Base-by-base conservation (phyloP, 1,284 basidiomycete species). In the Pascua sp. region DNA sequence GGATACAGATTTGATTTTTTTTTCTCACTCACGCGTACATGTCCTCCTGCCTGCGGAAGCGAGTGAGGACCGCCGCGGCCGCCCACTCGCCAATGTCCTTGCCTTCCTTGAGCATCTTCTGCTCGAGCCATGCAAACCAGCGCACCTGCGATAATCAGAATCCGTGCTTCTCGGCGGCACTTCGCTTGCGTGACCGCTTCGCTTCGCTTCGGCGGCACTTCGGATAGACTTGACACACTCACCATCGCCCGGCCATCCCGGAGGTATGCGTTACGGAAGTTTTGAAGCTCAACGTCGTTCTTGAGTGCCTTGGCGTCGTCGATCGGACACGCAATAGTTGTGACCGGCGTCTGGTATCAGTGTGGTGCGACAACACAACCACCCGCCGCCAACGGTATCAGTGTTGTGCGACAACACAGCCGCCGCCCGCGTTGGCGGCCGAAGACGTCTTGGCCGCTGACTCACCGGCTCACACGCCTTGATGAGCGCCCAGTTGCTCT, bases 171-270 rank as follows among this genome's bases (percentile, higher is more conserved):
- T 32, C 24, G 24, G 24, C 24, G 24, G 24, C 7, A 7, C 24
- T 32, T 32, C 24, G 24, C 24, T 32, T 32, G 4, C 24, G 24
- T 7, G 24, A 32, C 24, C 24, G 24, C 24, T 32, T 32, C 24
- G 24, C 24, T 32, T 32, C 24, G 24, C 24, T 32, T 32, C 24
- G 24, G 24, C 24, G 24, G 24, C 24, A 32, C 24, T 32, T 32
- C 24, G 46, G 18, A 9, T 18, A n/a, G 2, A 8, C 4, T 0
- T n/a, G 18, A 32, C 9, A 2, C 38, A 63, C 72, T 53, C 47
- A 92, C 92, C 75, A 88, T 92, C n/a, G 91, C 89, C 40, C 84
- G 88, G 16, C 94, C 95, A 73, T 98, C 95, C 47, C 93, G 83
- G 8, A 92, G 77, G 76, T 98, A 97, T 0, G 92, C 91, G 51